Evolutionary conservation across 768 basidiomycete genomes (phyloP).

Genomic region (Serpula lacrymans): DNA sequence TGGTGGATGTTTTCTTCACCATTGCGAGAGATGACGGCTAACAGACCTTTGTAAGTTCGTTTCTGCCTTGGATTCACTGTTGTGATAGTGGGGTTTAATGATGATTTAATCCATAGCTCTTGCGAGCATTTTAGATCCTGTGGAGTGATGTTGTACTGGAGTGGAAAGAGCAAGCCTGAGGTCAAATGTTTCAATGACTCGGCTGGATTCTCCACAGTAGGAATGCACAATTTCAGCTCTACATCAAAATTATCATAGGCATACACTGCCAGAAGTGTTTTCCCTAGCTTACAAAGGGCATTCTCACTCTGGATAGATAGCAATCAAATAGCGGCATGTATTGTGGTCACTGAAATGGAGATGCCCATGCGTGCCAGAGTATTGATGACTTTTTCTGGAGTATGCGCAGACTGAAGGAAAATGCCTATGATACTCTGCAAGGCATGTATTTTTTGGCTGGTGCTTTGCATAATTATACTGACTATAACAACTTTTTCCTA

Average conservation of each 20-base stretch:
- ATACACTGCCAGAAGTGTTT: slow-evolving; percentile 19
- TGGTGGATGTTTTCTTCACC: too few species aligned
- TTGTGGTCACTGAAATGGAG: slow-evolving; percentile 14
- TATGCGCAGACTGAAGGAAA: slow-evolving; percentile 23
- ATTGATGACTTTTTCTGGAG: slow-evolving; percentile 24
- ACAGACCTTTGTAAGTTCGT: slow-evolving; percentile 10
- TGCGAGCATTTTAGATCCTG: slow-evolving; percentile 27
- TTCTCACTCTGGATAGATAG: slow-evolving; percentile 15
- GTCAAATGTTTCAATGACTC: slow-evolving; percentile 16
- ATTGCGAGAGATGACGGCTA: slow-evolving; percentile 14
- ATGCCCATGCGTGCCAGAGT: slow-evolving; percentile 24
- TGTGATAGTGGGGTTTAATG: slow-evolving; percentile 17
- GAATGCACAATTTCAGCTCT: slow-evolving; percentile 22
- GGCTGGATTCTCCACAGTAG: slow-evolving; percentile 25
- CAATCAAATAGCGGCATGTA: slow-evolving; percentile 9
- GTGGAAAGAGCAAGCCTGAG: slow-evolving; percentile 13
- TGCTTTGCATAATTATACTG: slow-evolving; percentile 19
- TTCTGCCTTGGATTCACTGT: too few species aligned
- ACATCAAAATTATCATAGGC: slow-evolving; percentile 46
- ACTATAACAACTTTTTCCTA: slow-evolving; percentile 12
- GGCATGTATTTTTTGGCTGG: slow-evolving; percentile 24
- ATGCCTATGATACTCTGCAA: slow-evolving; percentile 24
- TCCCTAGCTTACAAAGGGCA: slow-evolving; percentile 16
- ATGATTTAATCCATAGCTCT: slow-evolving; percentile 28
- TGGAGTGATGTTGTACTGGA: slow-evolving; percentile 14